A percentile compares a stretch with the other conserved stretches of the same genome.
Evolutionary conservation across 2,329 filamentous ascomycete species (phyloP).

Genomic region (Chaetomium sp.): DNA sequence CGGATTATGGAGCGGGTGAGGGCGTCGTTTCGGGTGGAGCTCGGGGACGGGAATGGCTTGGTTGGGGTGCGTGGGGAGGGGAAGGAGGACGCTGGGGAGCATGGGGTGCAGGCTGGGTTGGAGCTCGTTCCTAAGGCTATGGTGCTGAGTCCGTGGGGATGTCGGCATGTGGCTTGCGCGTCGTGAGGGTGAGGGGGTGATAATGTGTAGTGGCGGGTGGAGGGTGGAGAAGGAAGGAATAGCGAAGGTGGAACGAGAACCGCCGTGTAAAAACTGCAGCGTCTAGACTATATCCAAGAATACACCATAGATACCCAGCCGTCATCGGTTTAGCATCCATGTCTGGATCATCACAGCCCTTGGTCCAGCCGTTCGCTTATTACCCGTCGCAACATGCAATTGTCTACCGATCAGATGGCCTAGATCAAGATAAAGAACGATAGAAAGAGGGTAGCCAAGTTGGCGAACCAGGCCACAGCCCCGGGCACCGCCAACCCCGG

Average conservation of each 20-base stretch:
- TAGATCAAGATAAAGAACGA: constrained; percentile 28
- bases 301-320: not conserved
- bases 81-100: not conserved
- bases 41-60: constrained; percentile 16
- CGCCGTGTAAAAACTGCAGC: not conserved
- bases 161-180: constrained; percentile 5
- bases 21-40: constrained; percentile 32
- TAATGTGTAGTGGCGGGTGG: not conserved
- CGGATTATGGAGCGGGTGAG: constrained; percentile 33
- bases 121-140: constrained; percentile 27
- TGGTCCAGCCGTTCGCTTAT: not conserved
- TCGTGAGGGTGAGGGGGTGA: not conserved
- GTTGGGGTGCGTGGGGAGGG: not conserved
- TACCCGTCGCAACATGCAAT: not conserved
- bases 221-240: not conserved
- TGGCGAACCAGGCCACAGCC: constrained; percentile 24
- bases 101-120: constrained; percentile 1
- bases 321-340: not conserved
- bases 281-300: constrained; percentile 11
- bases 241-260: not conserved
- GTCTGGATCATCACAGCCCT: not conserved
- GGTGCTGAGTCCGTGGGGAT: constrained; percentile 9
- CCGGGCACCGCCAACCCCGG: constrained; percentile 18
- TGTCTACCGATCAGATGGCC: not conserved
- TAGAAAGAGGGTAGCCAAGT: constrained; percentile 23